Percentiles rank a stretch among this genome's conserved stretches.
phyloP scores from a whole-genome alignment of 345 rosid genomes.

The Arabis alpina region DNA sequence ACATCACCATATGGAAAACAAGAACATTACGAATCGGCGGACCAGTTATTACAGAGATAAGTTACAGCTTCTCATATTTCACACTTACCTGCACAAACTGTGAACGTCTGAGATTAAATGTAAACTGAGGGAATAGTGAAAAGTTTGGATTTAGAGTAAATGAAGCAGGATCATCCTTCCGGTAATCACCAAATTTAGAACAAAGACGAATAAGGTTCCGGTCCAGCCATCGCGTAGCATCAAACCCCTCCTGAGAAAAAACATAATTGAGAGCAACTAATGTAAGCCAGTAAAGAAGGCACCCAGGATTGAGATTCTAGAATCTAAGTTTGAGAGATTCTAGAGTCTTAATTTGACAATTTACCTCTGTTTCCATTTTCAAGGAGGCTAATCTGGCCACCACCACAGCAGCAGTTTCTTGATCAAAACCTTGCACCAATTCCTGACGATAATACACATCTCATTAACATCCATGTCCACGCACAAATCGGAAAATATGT shows the following conservation, averaged over 20 bases:
- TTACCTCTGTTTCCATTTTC: conserved; percentile 98
- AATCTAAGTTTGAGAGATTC: conserved; percentile 2
- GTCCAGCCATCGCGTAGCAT: conserved; percentile 98
- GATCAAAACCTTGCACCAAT: conserved; percentile 94
- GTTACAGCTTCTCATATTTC: conserved; percentile 5
- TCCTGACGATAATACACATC: conserved; percentile 58
- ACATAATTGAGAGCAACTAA: conserved; percentile 8
- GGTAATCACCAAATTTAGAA: conserved; percentile 94
- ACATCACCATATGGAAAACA: conserved; percentile 25
- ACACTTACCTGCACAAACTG: conserved; percentile 92
- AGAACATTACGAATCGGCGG: not conserved
- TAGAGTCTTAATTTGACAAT: not conserved
- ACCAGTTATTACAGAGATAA: conserved; percentile 1
- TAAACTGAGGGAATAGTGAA: conserved; percentile 98
- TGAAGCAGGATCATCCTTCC: conserved; percentile 97
- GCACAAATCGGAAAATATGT: conserved; percentile 15
- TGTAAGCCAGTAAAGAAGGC: conserved; percentile 1
- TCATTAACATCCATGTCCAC: conserved; percentile 25
- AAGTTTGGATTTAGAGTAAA: conserved; percentile 87
- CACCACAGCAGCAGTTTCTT: conserved; percentile 98
- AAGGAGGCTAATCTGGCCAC: conserved; percentile 91
- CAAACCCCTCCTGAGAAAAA: conserved; percentile 85
- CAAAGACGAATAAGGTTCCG: conserved; percentile 92
- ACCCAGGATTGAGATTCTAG: not conserved
- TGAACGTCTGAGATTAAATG: conserved; percentile 96